Conservation (phyloP, 306 rosid species). For the Cercis canadensis region DNA sequence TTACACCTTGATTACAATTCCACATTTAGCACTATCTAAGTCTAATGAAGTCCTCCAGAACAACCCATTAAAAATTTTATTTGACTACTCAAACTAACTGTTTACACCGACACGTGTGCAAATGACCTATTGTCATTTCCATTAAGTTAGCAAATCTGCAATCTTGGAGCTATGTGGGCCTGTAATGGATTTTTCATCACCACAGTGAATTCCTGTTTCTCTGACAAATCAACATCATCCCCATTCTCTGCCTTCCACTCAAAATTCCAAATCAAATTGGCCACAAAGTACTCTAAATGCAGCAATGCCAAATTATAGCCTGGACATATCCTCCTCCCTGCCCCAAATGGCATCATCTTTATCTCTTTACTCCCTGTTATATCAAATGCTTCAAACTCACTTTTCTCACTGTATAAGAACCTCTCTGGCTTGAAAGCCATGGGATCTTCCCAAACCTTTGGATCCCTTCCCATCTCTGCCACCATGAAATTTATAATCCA, state of each 20-base stretch:
- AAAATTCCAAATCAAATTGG: constrained; percentile 1
- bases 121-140: too few relatives aligned
- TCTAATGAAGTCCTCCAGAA: too few relatives aligned
- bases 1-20: too few relatives aligned
- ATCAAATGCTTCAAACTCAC: not conserved
- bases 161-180: not conserved
- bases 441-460: constrained; percentile 25
- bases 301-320: too few relatives aligned
- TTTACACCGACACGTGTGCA: too few relatives aligned
- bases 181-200: not conserved
- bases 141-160: too few relatives aligned
- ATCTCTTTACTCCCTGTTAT: too few relatives aligned
- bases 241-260: not conserved
- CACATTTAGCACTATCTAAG: too few relatives aligned
- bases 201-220: not conserved
- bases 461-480: constrained; percentile 25
- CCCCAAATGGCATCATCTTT: too few relatives aligned
- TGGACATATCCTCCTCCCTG: too few relatives aligned
- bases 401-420: not conserved
- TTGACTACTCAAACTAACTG: too few relatives aligned
- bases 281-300: not conserved
- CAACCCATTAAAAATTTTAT: too few relatives aligned
- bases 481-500: constrained; percentile 15
- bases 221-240: constrained; percentile 15
- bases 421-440: constrained; percentile 15